A percentile compares a stretch with the other conserved stretches of the same genome.
Evolutionary conservation across 2,329 filamentous ascomycete species (phyloP).

Genomic region (Lecanicillium sp.): DNA sequence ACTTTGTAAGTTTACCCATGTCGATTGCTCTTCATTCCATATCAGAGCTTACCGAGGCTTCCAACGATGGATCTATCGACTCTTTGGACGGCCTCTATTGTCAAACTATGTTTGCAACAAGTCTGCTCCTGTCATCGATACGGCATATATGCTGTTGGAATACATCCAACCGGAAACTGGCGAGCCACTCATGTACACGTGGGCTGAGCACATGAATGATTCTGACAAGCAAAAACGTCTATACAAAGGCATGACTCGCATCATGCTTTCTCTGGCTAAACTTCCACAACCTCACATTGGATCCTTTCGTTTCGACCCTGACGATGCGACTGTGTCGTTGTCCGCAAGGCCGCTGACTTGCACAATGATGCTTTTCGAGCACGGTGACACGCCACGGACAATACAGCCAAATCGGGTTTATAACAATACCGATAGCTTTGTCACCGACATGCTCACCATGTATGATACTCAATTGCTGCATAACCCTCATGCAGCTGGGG

Average conservation of each 20-base stretch:
- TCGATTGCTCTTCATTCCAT: constrained; percentile 9
- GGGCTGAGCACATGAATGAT: constrained; percentile 12
- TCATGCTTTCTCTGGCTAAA: constrained; percentile 18
- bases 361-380: constrained; percentile 21
- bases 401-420: constrained; percentile 23
- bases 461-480: constrained; percentile 17
- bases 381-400: constrained; percentile 20
- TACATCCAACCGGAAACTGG: constrained; percentile 13
- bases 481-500: constrained; percentile 16
- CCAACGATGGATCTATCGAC: constrained; percentile 3
- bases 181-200: constrained; percentile 17
- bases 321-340: constrained; percentile 18
- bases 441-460: constrained; percentile 15
- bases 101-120: constrained; percentile 9
- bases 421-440: constrained; percentile 16
- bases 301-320: constrained; percentile 16
- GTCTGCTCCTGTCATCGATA: constrained; percentile 6
- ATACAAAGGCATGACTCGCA: constrained; percentile 17
- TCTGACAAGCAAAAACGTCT: constrained; percentile 14
- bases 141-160: constrained; percentile 20
- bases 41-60: constrained; percentile 3
- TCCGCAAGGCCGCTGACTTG: constrained; percentile 21
- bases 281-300: constrained; percentile 18
- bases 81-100: constrained; percentile 5
- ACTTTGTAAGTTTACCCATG: constrained; percentile 10